Evolutionary conservation across 2,329 filamentous ascomycete species (phyloP), one percentile per base, ranked within the genome.

Genomic region (Fusarium agapanthi): DNA sequence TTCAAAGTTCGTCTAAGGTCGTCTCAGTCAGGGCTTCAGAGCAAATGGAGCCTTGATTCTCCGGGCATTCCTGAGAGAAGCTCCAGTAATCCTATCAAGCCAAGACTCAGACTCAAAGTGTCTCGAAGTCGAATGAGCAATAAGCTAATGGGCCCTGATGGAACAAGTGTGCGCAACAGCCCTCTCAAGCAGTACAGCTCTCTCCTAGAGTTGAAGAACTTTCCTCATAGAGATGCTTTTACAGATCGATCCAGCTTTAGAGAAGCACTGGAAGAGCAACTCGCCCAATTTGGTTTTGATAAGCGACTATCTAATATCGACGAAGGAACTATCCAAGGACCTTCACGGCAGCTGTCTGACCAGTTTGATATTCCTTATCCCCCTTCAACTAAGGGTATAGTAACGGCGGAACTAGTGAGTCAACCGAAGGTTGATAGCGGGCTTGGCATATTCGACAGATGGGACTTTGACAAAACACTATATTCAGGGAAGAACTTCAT

Each of bases 321-420:
- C 34, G 65, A 71, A 59, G 62, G 53, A 45, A 56, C 50, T 45
- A 53, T 41, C 18, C 44, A 37, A n/a, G 61, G 72, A 22, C 62
- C 56, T 40, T 77, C 75, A 4, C 66, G 71, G 12, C 73, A 73
- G 41, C 54, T 73, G 28, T 81, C 80, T 18, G 79, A 82, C 32
- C 81, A 80, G 44, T 82, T 82, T 59, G 80, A 81, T 47, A 79
- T 83, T 58, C 62, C 76, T 18, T 81, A 80, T 61, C 80, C 80
- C 12, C 74, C 75, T 7, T 76, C 78, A 5, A 63, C 69, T 10
- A 54, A 61, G 51, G 66, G 47, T 9, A 65, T 73, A 44, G 68
- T 44, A 51, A 65, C 55, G 14, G 61, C 64, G 20, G 60, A 60
- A 34, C 38, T 56, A 24, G 63, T 64, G 13, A 32, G 30, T 20